Conservation (phyloP, 202 grass and related monocot genomes). For the Elaeis oleifera region DNA sequence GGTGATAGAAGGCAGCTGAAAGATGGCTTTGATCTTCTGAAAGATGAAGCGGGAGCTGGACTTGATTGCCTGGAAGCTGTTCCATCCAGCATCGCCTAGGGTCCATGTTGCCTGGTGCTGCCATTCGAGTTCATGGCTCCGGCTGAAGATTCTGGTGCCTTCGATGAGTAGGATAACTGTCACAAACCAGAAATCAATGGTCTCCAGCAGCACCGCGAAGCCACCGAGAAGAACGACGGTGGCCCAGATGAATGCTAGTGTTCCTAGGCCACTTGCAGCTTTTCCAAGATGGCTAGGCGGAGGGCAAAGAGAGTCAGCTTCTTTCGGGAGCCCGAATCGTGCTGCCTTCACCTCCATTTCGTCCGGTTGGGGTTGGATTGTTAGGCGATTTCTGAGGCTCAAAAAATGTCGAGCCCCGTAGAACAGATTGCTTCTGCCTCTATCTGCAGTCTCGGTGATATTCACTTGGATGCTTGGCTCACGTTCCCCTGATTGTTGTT, state of each 20-base stretch:
- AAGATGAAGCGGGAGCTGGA: conserved; percentile 41
- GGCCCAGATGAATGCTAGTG: conserved; percentile 42
- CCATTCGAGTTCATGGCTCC: conserved; percentile 71
- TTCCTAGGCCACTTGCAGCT: conserved; percentile 35
- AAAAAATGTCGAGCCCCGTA: conserved; percentile 25
- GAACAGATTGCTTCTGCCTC: neutral
- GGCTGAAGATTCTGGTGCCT: conserved; percentile 47
- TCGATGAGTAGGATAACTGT: conserved; percentile 38
- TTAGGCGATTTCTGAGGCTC: conserved; percentile 16
- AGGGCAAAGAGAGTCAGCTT: conserved; percentile 42
- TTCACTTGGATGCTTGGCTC: conserved; percentile 24
- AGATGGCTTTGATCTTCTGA: conserved; percentile 16
- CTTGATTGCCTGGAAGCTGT: conserved; percentile 13
- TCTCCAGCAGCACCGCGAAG: conserved; percentile 17
- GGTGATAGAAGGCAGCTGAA: conserved; percentile 7
- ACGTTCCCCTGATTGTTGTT: too few relatives aligned
- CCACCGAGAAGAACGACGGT: conserved; percentile 45
- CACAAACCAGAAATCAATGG: conserved; percentile 36
- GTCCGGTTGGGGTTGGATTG: conserved; percentile 7
- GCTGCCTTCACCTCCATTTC: neutral
- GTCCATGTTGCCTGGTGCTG: conserved; percentile 56
- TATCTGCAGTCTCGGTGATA: conserved; percentile 18
- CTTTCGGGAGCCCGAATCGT: conserved; percentile 27
- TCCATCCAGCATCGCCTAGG: conserved; percentile 13
- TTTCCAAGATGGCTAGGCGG: conserved; percentile 48